Percentiles rank a stretch among this genome's conserved stretches.
Evolutionary conservation across 176 grass and related monocot genomes (phyloP).

Genomic region (Aegilops umbellulata): DNA sequence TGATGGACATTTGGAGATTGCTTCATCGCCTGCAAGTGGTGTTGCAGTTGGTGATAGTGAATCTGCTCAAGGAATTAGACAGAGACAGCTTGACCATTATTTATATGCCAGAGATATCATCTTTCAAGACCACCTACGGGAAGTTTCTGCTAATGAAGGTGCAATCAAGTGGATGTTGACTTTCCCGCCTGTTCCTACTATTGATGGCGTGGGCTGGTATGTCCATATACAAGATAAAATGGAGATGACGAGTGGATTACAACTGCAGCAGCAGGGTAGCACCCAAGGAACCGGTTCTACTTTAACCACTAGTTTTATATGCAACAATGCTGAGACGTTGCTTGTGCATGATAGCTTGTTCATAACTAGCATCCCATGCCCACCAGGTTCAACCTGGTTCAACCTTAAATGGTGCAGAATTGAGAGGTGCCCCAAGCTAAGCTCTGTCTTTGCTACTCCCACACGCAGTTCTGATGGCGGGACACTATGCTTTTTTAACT

Average conservation of each 20-base stretch:
- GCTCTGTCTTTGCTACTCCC: not conserved
- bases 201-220: not conserved
- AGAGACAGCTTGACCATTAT: not conserved
- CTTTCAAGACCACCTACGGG: not conserved
- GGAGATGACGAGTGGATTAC: not conserved
- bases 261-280: not conserved
- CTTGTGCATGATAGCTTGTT: not conserved
- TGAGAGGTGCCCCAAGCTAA: slow-evolving; percentile 20
- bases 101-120: not conserved
- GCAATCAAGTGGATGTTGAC: not conserved
- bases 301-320: not conserved
- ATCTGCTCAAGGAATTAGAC: not conserved
- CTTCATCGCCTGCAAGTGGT: not conserved
- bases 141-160: not conserved
- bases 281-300: not conserved
- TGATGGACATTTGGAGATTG: not conserved
- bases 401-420: not conserved
- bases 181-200: not conserved
- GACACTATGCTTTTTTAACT: fast-evolving
- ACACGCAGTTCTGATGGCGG: too few species aligned
- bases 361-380: not conserved
- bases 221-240: not conserved
- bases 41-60: not conserved
- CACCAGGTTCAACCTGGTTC: not conserved
- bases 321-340: fast-evolving